Base-by-base conservation (phyloP, 2,329 filamentous ascomycete genomes). In the Blastomyces gilchristii region DNA sequence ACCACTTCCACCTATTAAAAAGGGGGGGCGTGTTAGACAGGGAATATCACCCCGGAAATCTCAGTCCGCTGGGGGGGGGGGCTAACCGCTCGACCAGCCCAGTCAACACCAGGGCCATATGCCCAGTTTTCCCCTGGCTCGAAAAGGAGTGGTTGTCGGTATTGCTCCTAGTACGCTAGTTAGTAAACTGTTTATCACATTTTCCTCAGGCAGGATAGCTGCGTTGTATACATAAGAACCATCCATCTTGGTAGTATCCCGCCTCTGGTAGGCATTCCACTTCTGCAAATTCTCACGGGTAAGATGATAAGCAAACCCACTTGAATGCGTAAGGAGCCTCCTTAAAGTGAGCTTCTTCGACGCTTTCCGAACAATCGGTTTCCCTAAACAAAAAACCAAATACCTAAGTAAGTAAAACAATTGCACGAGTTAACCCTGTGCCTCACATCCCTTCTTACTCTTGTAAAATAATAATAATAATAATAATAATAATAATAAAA, bases 121-220 rank as follows among this genome's bases (percentile, higher is more conserved):
- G 72, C 71, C 81, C 81, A 84, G 5, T 73, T 71, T 0, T 72
- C 71, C 0, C 81, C 81, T 0, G 82, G 82, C 64, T 84, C 78
- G 64, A 77, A 81, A 2, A 72, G 58, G 1, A 83, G 74, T 0
- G 81, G 80, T 41, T 67, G 64, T 7, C 16, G 50, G 59, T 66
- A 67, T 25, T 63, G 62, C 1, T 60, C 63, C 65, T 66, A 49
- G 7, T 22, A 9, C 39, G 22, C 41, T 25, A 18, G 57, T 41
- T 18, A 56, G 12, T n/a, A 31, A 34, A 34, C 34, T 37, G 9
- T 47, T 8, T 47, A n/a, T 47, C 22, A 9, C 45, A 47, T 47
- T 7, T 47, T 11, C 6, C 45, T 47, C 45, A 2, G 14, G 25
- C 50, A 54, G 25, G 25, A 37, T 16, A 34, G 31, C 3, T 54